phyloP scores from a whole-genome alignment of 768 basidiomycete species.

The Auricularia auricula-judae region DNA sequence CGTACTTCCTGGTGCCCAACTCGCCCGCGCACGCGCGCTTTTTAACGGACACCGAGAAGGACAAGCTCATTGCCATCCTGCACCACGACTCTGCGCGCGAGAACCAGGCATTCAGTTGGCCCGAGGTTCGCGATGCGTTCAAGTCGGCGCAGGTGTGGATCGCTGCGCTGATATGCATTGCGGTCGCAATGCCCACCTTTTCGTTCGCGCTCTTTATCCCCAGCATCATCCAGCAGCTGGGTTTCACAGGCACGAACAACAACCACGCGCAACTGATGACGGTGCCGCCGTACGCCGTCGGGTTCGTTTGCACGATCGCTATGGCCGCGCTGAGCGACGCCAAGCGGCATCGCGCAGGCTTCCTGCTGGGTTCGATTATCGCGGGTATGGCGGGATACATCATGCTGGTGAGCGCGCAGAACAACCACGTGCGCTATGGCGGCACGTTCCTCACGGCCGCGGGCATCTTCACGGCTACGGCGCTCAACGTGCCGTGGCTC shows the following conservation, averaged over 20 bases:
- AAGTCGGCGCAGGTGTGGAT: constrained; percentile 46
- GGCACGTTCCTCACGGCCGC: constrained; percentile 3
- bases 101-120: constrained; percentile 43
- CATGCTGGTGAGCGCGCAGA: neutral
- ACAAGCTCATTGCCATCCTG: constrained; percentile 11
- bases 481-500: neutral
- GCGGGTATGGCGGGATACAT: constrained; percentile 1
- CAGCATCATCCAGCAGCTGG: constrained; percentile 12
- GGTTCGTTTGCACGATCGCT: constrained; percentile 10
- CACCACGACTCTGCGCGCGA: constrained; percentile 16
- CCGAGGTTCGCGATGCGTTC: constrained; percentile 38
- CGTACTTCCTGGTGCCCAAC: constrained; percentile 39
- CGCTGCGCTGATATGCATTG: constrained; percentile 25
- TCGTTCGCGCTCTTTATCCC: constrained; percentile 15
- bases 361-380: constrained; percentile 3
- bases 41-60: constrained; percentile 30
- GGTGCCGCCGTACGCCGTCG: constrained; percentile 17
- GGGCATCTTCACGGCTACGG: neutral
- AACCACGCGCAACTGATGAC: constrained; percentile 15
- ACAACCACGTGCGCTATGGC: constrained; percentile 3
- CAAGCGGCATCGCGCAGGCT: constrained; percentile 8
- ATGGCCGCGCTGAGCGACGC: constrained; percentile 11
- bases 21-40: constrained; percentile 36
- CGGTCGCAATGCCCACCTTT: neutral
- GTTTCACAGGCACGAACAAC: constrained; percentile 6